Evolutionary conservation across 352 stramenopile genomes (phyloP).

Genomic region (Globisporangium cederbergense): DNA sequence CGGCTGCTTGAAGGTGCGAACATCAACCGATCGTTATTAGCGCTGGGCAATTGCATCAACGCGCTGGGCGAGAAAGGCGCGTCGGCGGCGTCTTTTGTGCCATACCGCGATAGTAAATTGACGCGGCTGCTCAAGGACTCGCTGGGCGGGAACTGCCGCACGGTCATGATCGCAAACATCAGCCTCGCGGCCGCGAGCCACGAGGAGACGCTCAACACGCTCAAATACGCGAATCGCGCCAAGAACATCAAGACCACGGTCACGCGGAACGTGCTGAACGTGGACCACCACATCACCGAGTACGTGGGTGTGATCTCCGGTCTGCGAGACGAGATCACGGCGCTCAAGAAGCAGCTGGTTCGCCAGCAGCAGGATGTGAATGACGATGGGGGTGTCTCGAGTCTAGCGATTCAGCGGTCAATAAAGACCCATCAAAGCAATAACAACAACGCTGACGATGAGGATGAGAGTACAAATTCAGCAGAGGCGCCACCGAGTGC

Average conservation of each 20-base stretch:
- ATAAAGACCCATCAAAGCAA: background rate
- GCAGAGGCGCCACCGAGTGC: background rate
- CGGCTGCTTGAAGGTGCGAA: conserved; percentile 89
- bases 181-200: conserved; percentile 73
- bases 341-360: conserved; percentile 64
- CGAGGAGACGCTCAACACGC: conserved; percentile 92
- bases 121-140: conserved; percentile 89
- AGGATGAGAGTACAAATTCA: background rate
- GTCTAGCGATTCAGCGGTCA: background rate
- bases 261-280: conserved; percentile 79
- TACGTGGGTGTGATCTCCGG: conserved; percentile 85
- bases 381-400: background rate
- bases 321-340: conserved; percentile 83
- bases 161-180: conserved; percentile 93
- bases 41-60: conserved; percentile 93
- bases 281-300: conserved; percentile 85
- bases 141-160: conserved; percentile 91
- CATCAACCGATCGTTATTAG: conserved; percentile 90
- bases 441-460: conserved; percentile 24
- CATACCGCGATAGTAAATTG: conserved; percentile 89
- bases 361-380: conserved; percentile 22
- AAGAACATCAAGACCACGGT: conserved; percentile 94
- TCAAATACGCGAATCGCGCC: conserved; percentile 91
- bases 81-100: conserved; percentile 58
- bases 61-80: conserved; percentile 79